Conservation (phyloP, 164 flowering plant genomes). For the Stephania cephalantha region DNA sequence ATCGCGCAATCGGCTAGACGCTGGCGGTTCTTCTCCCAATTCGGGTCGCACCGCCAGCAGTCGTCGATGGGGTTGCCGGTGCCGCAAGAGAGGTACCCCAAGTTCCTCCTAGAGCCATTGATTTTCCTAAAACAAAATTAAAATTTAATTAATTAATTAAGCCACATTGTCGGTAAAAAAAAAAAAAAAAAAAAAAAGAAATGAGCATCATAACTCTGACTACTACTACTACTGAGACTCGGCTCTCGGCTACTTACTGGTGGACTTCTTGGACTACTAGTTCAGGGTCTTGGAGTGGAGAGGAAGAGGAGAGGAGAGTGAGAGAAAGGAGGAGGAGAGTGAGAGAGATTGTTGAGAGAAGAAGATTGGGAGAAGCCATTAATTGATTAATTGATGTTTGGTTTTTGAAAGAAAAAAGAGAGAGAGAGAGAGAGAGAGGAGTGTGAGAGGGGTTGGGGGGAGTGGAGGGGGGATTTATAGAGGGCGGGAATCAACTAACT, state of each 20-base stretch:
- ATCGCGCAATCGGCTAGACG: slow-evolving; percentile 76
- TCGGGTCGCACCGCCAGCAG: slow-evolving; percentile 86
- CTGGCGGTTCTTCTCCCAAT: slow-evolving; percentile 71
- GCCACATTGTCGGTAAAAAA: not conserved
- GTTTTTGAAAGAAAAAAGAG: not conserved
- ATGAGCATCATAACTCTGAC: not conserved
- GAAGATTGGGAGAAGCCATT: slow-evolving; percentile 28
- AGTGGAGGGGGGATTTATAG: slow-evolving; percentile 26
- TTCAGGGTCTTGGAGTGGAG: slow-evolving; percentile 52
- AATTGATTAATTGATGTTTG: not conserved
- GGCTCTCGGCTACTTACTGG: slow-evolving; percentile 25
- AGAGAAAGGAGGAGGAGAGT: slow-evolving; percentile 24
- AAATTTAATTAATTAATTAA: not conserved
- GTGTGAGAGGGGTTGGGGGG: slow-evolving; percentile 6
- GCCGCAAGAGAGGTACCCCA: slow-evolving; percentile 62
- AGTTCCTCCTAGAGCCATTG: slow-evolving; percentile 51
- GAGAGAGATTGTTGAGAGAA: slow-evolving; percentile 22
- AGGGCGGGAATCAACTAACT: slow-evolving; percentile 39
- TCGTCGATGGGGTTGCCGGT: slow-evolving; percentile 86
- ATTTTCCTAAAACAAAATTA: slow-evolving; percentile 32
- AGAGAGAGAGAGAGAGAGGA: slow-evolving; percentile 2
- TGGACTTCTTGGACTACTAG: slow-evolving; percentile 52
- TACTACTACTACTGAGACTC: not conserved
- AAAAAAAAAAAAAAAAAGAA: not conserved
- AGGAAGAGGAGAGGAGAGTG: slow-evolving; percentile 29